Conservation (phyloP, 768 basidiomycete species). For the Tephrocybe sp. region DNA sequence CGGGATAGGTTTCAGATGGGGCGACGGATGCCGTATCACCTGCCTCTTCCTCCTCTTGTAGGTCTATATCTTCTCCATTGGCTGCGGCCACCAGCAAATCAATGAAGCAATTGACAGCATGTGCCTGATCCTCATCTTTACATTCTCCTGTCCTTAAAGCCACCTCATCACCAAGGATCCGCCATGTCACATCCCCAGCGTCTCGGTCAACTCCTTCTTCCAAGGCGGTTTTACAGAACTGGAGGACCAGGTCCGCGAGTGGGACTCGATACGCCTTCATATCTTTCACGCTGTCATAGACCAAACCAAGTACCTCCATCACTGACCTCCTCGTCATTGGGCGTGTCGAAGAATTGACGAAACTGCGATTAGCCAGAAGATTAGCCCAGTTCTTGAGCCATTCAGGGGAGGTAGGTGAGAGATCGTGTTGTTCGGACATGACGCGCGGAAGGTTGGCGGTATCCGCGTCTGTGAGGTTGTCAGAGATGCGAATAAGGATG, state of each 20-base stretch:
- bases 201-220: constrained; percentile 29
- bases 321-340: constrained; percentile 54
- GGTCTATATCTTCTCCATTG: constrained; percentile 23
- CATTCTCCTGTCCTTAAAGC: constrained; percentile 51
- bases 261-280: constrained; percentile 61
- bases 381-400: constrained; percentile 70
- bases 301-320: constrained; percentile 52
- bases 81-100: constrained; percentile 41
- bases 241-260: constrained; percentile 51
- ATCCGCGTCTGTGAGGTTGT: constrained; percentile 68
- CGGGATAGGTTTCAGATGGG: constrained; percentile 37
- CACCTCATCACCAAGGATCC: constrained; percentile 66
- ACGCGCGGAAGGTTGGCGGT: constrained; percentile 57
- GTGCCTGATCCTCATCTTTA: constrained; percentile 20
- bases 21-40: constrained; percentile 37
- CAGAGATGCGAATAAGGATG: constrained; percentile 61
- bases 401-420: constrained; percentile 67
- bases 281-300: constrained; percentile 67
- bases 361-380: constrained; percentile 47
- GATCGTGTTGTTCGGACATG: constrained; percentile 65
- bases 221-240: constrained; percentile 32
- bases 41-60: constrained; percentile 39
- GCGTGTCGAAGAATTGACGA: constrained; percentile 35
- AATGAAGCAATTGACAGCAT: constrained; percentile 27
- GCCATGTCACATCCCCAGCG: constrained; percentile 47